phyloP scores from a whole-genome alignment of 2,329 filamentous ascomycete genomes.

The Ceratocystis harringtonii region DNA sequence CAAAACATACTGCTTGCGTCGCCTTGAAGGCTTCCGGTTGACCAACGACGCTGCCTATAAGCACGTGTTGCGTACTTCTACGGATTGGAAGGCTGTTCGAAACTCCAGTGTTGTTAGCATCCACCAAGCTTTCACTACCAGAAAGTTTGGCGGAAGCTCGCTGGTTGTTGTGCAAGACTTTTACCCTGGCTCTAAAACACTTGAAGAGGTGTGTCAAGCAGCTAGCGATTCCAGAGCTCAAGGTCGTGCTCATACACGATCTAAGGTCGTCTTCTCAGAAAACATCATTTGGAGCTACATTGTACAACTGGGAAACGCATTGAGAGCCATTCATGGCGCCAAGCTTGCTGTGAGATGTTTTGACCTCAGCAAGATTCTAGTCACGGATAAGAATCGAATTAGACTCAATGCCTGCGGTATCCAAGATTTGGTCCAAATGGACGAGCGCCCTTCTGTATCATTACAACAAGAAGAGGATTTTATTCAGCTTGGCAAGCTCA shows the following conservation, averaged over 20 bases:
- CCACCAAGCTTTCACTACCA: conserved; percentile 83
- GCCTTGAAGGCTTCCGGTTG: conserved; percentile 53
- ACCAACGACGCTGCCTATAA: conserved; percentile 71
- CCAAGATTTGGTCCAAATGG: conserved; percentile 75
- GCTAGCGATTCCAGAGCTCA: conserved; percentile 18
- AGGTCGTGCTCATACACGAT: conserved; percentile 24
- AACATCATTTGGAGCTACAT: conserved; percentile 80
- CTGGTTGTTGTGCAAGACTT: conserved; percentile 90
- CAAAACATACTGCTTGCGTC: conserved; percentile 67
- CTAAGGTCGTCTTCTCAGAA: conserved; percentile 44
- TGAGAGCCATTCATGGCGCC: conserved; percentile 69
- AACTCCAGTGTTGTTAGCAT: conserved; percentile 73
- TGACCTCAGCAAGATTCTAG: conserved; percentile 71
- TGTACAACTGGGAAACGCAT: conserved; percentile 74
- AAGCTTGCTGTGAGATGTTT: conserved; percentile 76
- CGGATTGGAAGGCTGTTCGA: conserved; percentile 75
- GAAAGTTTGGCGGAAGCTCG: conserved; percentile 79
- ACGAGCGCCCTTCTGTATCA: conserved; percentile 48
- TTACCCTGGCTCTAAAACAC: conserved; percentile 76
- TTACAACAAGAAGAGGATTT: conserved; percentile 85
- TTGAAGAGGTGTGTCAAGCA: conserved; percentile 65
- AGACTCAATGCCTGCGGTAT: conserved; percentile 79
- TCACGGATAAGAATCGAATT: conserved; percentile 82
- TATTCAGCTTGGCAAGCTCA: conserved; percentile 64
- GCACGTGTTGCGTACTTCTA: conserved; percentile 69